Evolutionary conservation across 73 alveolate genomes (phyloP).

Genomic region (Tetrahymena malaccensis): DNA sequence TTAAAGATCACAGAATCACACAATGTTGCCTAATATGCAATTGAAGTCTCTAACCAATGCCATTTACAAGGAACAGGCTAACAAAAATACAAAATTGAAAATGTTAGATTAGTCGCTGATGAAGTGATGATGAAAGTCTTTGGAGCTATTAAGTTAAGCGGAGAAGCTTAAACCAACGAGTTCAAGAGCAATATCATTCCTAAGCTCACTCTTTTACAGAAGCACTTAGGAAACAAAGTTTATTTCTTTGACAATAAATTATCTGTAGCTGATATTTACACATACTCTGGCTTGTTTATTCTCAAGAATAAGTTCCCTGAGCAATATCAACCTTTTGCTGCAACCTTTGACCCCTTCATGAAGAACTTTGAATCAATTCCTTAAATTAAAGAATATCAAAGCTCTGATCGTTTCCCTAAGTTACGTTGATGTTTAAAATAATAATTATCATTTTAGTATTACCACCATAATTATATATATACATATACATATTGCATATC

Average conservation of each 20-base stretch:
- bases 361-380: not conserved
- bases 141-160: not conserved
- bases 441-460: too few relatives aligned
- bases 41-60: not conserved
- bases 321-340: not conserved
- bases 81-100: not conserved
- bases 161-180: not conserved
- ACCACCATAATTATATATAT: too few relatives aligned
- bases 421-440: too few relatives aligned
- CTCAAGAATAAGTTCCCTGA: not conserved
- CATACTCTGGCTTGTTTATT: not conserved
- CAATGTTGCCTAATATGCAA: not conserved
- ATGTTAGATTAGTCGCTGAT: not conserved
- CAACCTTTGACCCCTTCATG: not conserved
- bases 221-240: not conserved
- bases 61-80: not conserved
- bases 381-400: not conserved
- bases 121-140: not conserved
- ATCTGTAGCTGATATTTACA: not conserved
- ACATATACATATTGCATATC: too few relatives aligned
- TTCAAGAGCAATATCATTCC: not conserved
- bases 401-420: too few relatives aligned
- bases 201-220: not conserved
- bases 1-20: not conserved
- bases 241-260: not conserved